Conservation (phyloP, 108 stramenopile genomes). For the Craspedostauros australis region DNA sequence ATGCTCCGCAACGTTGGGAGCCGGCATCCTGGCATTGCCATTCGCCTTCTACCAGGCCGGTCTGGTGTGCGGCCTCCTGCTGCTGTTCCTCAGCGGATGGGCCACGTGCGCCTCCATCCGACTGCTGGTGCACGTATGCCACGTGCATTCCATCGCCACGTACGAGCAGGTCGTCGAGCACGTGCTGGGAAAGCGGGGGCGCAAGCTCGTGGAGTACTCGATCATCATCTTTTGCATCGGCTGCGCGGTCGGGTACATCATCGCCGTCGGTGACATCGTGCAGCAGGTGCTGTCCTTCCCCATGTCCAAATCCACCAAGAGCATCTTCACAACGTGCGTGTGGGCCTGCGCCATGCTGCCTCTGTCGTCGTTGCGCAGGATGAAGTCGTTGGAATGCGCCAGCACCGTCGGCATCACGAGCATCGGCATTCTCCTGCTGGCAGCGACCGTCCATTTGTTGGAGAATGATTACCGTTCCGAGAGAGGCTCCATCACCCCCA, state of each 20-base stretch:
- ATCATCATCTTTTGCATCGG: slow-evolving; percentile 68
- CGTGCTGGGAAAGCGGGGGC: slow-evolving; percentile 31
- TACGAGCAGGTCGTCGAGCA: slow-evolving; percentile 56
- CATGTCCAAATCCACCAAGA: slow-evolving; percentile 15
- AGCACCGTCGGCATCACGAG: slow-evolving; percentile 58
- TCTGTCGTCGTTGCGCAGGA: slow-evolving; percentile 44
- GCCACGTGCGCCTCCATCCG: slow-evolving; percentile 50
- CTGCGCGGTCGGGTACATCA: slow-evolving; percentile 51
- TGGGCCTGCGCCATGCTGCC: slow-evolving; percentile 70
- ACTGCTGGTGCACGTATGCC: slow-evolving; percentile 47
- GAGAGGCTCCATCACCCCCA: not conserved
- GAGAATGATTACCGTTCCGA: not conserved
- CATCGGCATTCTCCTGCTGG: slow-evolving; percentile 57
- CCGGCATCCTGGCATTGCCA: slow-evolving; percentile 67
- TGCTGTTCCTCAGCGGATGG: slow-evolving; percentile 44
- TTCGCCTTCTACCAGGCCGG: slow-evolving; percentile 67
- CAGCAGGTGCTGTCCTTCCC: slow-evolving; percentile 30
- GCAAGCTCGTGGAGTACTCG: slow-evolving; percentile 45
- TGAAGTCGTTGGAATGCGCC: slow-evolving; percentile 55
- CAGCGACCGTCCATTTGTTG: slow-evolving; percentile 60
- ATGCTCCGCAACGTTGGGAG: slow-evolving; percentile 77
- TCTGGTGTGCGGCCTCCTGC: slow-evolving; percentile 32
- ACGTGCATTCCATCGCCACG: slow-evolving; percentile 18
- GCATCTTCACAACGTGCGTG: slow-evolving; percentile 39
- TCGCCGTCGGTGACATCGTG: slow-evolving; percentile 79